These are phyloP conservation scores for Gardenia jasminoides DNA, from an alignment of 257 asterid species.

Conservation along the genomic window DNA sequence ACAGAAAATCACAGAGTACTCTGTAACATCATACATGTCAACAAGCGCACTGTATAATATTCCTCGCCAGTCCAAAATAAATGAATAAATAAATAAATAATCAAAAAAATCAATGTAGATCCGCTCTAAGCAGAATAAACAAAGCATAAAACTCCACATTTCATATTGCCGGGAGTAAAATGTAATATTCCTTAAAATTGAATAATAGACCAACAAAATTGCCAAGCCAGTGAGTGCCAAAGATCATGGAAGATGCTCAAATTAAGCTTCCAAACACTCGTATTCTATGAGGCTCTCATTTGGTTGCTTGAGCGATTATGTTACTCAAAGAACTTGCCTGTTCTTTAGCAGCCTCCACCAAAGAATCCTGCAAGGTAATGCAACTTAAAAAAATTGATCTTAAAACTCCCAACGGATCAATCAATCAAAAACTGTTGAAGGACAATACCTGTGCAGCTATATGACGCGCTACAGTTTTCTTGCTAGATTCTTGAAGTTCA, in stretches of 20 bases:
- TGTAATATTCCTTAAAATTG: too few relatives aligned
- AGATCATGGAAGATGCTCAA: too few relatives aligned
- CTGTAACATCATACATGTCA: too few relatives aligned
- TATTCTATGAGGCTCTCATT: conserved; percentile 33
- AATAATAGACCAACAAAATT: too few relatives aligned
- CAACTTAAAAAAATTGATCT: conserved; percentile 11
- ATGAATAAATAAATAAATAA: too few relatives aligned
- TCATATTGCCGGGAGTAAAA: too few relatives aligned
- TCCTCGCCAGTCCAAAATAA: too few relatives aligned
- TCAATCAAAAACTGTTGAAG: conserved; percentile 7
- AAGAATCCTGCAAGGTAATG: conserved; percentile 64
- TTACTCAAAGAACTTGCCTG: conserved; percentile 83
- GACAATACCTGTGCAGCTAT: conserved; percentile 90
- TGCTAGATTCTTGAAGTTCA: conserved; percentile 98
- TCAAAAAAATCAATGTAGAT: too few relatives aligned
- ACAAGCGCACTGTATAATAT: too few relatives aligned
- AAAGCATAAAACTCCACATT: too few relatives aligned
- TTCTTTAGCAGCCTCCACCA: conserved; percentile 97
- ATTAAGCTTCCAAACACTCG: neutral
- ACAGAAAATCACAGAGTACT: too few relatives aligned
- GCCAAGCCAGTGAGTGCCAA: neutral
- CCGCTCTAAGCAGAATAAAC: too few relatives aligned
- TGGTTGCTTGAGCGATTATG: conserved; percentile 92
- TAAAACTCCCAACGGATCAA: neutral
- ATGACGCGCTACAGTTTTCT: conserved; percentile 94